phyloP scores from a whole-genome alignment of 73 alveolate species.

The Stentor coeruleus region DNA sequence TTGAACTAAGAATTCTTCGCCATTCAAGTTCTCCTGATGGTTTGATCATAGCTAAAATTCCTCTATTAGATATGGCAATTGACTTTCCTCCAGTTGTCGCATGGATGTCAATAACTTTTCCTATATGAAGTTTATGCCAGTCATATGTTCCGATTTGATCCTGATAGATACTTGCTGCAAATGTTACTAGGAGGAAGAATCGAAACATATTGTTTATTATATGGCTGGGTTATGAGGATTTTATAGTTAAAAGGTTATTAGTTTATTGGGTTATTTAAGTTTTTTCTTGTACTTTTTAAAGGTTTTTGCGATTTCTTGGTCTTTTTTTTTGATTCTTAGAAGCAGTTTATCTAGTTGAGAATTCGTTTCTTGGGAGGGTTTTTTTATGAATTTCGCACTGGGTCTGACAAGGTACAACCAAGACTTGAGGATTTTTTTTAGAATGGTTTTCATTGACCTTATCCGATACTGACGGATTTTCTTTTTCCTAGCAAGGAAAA shows the following conservation, averaged over 20 bases:
- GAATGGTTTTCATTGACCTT: neutral
- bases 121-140: neutral
- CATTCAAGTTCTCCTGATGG: neutral
- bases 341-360: constrained; percentile 18
- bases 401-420: constrained; percentile 22
- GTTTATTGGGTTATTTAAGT: no score
- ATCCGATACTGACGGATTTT: neutral
- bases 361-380: neutral
- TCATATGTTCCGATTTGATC: constrained; percentile 20
- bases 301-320: neutral
- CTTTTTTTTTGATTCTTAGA: neutral
- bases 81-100: neutral
- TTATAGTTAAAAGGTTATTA: no score
- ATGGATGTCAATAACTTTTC: neutral
- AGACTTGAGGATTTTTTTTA: constrained; percentile 8
- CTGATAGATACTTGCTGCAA: neutral
- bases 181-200: neutral
- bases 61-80: neutral
- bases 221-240: no score
- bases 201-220: constrained; percentile 8
- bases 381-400: constrained; percentile 16
- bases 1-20: neutral
- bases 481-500: neutral
- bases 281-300: neutral
- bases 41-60: neutral